Evolutionary conservation across 2,329 filamentous ascomycete species (phyloP), one percentile per base, ranked within the genome.

Genomic region (Hawksworthiomyces lignivorus): DNA sequence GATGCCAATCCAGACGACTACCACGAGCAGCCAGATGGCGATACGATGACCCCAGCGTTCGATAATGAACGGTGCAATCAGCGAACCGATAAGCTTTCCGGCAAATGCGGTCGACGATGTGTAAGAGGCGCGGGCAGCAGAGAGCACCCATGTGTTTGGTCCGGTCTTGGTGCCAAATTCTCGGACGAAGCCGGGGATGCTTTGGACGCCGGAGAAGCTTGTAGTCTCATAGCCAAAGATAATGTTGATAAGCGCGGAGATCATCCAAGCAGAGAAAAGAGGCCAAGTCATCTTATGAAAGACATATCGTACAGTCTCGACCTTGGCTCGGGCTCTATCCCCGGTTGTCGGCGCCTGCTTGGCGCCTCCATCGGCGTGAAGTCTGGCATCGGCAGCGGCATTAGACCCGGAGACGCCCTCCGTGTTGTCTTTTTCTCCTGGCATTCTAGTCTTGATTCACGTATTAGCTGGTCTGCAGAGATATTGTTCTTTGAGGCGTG

Each of bases 211-310:
- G 4, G 30, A 33, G 26, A 42, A 42, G 40, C 40, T 42, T 4
- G 40, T 42, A 6, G 40, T 42, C 27, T 42, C 40, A 33, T 42
- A 42, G 33, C 40, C 40, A 15, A 42, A 42, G 33, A 42, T 42
- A 31, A 42, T 32, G 33, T 42, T 42, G 27, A 42, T 42, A 19
- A 42, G 40, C 9, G 40, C 40, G 3, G 40, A 35, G 19, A 42
- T 36, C 40, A 42, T 42, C 40, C 40, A 42, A n/a, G 40, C 33
- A 22, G 32, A 31, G 27, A 42, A 42, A 2, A 42, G 33, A 11
- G 30, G 40, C 40, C 40, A 42, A 9, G 40, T 42, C 40, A 42
- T 42, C 24, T 42, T 42, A 17, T 35, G 40, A 27, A 42, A 42
- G 26, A 42, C 40, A 10, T 42, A 35, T n/a, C 40, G 40, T 11